Evolutionary conservation across 2,329 filamentous ascomycete genomes (phyloP).

Genomic region (Fusarium tricinctum): DNA sequence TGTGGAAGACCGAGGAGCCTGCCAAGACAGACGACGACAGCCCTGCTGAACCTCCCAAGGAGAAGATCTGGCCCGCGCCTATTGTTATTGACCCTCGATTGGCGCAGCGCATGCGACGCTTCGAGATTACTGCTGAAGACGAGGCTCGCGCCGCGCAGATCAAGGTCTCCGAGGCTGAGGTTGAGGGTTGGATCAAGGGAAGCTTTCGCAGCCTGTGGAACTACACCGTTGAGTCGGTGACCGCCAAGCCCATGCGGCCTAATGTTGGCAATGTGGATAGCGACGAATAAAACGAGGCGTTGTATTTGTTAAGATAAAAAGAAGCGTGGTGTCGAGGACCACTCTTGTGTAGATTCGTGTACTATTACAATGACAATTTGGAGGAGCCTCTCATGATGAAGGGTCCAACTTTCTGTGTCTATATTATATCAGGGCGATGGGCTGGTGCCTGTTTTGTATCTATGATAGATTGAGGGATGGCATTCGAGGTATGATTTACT

Average conservation of each 20-base stretch:
- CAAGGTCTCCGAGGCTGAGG: constrained; percentile 74
- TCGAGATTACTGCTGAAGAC: constrained; percentile 77
- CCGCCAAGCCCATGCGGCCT: constrained; percentile 57
- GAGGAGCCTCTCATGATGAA: constrained; percentile 24
- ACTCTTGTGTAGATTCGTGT: constrained; percentile 38
- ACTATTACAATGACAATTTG: constrained; percentile 33
- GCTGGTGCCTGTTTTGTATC: constrained; percentile 25
- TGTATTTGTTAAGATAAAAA: constrained; percentile 5
- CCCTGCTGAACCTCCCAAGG: constrained; percentile 62
- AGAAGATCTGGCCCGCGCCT: constrained; percentile 81
- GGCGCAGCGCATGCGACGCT: constrained; percentile 82
- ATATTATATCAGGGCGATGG: constrained; percentile 40
- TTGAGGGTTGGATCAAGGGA: constrained; percentile 78
- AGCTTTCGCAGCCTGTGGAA: constrained; percentile 66
- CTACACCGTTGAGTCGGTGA: constrained; percentile 62
- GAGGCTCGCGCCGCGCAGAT: constrained; percentile 76
- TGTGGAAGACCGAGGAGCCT: constrained; percentile 68
- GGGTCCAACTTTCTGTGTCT: constrained; percentile 40
- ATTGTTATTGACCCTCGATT: constrained; percentile 84
- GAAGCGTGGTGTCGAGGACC: constrained; percentile 1
- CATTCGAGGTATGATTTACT: constrained; percentile 28
- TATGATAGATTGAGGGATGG: constrained; percentile 40
- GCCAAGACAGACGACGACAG: constrained; percentile 61
- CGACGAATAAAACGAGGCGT: constrained; percentile 46
- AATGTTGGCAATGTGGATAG: constrained; percentile 59